phyloP scores from a whole-genome alignment of 2,329 filamentous ascomycete genomes.

The Aschersonia sp. region DNA sequence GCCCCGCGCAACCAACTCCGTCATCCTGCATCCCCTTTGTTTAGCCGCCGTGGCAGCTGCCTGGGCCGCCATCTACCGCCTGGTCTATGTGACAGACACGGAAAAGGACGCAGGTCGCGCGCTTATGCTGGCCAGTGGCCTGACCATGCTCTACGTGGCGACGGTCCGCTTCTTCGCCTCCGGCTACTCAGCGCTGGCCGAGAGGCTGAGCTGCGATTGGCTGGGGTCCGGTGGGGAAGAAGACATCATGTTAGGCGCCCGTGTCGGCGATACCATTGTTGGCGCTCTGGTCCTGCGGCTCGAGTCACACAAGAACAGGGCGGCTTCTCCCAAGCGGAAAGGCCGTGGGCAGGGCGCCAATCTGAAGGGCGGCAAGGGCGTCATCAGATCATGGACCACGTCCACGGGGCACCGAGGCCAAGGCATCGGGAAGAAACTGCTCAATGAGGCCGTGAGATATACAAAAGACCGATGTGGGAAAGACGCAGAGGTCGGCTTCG shows the following conservation, averaged over 20 bases:
- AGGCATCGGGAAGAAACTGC: conserved; percentile 57
- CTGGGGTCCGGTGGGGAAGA: conserved; percentile 31
- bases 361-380: conserved; percentile 45
- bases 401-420: conserved; percentile 51
- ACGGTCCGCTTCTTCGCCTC: conserved; percentile 44
- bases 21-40: conserved; percentile 49
- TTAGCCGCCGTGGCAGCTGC: conserved; percentile 30
- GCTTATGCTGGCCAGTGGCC: conserved; percentile 42
- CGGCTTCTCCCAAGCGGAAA: conserved; percentile 11
- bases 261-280: conserved; percentile 54
- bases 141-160: conserved; percentile 49
- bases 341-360: conserved; percentile 23
- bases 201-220: conserved; percentile 48
- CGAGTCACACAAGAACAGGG: conserved; percentile 22
- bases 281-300: conserved; percentile 57
- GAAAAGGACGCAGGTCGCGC: conserved; percentile 37
- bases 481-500: conserved; percentile 56
- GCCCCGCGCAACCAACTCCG: conserved; percentile 45
- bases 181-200: conserved; percentile 49
- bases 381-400: conserved; percentile 76
- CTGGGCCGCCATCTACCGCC: conserved; percentile 29
- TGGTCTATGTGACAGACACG: conserved; percentile 24
- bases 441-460: conserved; percentile 57
- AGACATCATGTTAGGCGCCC: conserved; percentile 50
- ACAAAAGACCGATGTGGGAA: conserved; percentile 55